phyloP scores from a whole-genome alignment of 1,139 yeast species.

The Candida labiduridarum region DNA sequence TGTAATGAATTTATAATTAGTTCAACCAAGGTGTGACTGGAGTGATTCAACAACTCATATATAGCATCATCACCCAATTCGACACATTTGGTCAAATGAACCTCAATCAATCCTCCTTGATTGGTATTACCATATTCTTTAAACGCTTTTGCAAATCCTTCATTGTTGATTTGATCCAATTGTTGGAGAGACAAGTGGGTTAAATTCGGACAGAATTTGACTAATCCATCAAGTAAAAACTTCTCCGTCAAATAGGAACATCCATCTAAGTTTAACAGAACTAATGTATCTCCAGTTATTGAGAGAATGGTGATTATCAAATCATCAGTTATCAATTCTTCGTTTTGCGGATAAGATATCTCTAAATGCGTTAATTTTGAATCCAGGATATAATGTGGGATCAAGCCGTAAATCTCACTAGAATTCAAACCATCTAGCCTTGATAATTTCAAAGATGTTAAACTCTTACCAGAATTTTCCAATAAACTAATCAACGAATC shows the following conservation, averaged over 20 bases:
- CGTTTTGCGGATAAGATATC: constrained; percentile 66
- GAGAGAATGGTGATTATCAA: constrained; percentile 63
- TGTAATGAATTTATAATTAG: constrained; percentile 72
- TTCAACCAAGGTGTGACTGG: constrained; percentile 65
- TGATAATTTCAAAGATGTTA: constrained; percentile 54
- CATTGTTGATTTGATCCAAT: constrained; percentile 66
- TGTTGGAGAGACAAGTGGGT: constrained; percentile 54
- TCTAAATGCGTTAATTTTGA: constrained; percentile 59
- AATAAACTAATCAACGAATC: constrained; percentile 65
- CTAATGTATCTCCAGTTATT: constrained; percentile 62
- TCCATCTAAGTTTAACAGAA: constrained; percentile 65
- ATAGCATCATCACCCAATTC: constrained; percentile 65
- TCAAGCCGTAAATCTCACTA: constrained; percentile 57
- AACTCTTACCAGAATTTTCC: constrained; percentile 58
- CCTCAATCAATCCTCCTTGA: constrained; percentile 60
- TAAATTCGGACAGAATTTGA: constrained; percentile 57
- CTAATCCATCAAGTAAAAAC: constrained; percentile 59
- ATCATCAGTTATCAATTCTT: constrained; percentile 74
- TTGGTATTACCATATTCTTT: constrained; percentile 35
- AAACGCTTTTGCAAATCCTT: constrained; percentile 63
- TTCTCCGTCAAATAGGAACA: constrained; percentile 72
- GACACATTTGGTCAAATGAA: constrained; percentile 69
- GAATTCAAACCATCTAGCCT: constrained; percentile 72
- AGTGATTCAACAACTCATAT: constrained; percentile 62
- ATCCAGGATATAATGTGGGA: constrained; percentile 60